Base-by-base conservation (phyloP, 2,329 filamentous ascomycete species). In the Epichloe uncinata region DNA sequence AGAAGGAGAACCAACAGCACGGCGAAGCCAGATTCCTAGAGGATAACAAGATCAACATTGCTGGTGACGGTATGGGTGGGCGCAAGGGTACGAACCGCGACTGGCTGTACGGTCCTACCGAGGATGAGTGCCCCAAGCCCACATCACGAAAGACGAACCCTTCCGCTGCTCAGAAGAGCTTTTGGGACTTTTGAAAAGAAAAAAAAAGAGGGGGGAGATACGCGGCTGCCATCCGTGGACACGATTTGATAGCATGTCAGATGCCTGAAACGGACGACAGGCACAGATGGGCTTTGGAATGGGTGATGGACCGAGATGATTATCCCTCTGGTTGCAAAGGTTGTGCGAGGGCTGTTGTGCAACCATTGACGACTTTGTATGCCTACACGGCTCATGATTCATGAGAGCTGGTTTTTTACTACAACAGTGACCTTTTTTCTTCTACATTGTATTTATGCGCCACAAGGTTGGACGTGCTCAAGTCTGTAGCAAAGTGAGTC, bases 11-110 rank as follows among this genome's bases (percentile, higher is more conserved):
- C 60, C 53, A 60, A 66, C 50, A 63, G 63, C 48, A 64, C 67
- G 73, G 73, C 45, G 72, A 74, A 67, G 73, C 73, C 47, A 71
- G 73, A 26, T 70, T 71, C n/a, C 66, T 72, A 52, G 64, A 68
- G 38, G 60, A 66, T 50, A 56, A 56, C 13, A 55, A 61, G 43
- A 66, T 66, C 43, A 69, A 66, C 47, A 78, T 77, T 52, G 74
- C 69, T 2, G 80, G 80, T 37, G 77, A 84, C 57, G 82, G 83
- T 48, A 85, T 85, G 81, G 82, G 82, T 42, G 77, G 77, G 40
- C 70, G 70, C 54, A 78, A 73, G 62, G 76, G 73, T 42, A 70
- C 72, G 40, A 68, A 73, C 46, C 69, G 76, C 49, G 65, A 72
- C 58, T 85, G 81, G 79, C 69, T 79, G 6, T 77, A 79, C 52